Conservation (phyloP, 1,139 yeast species). For the Pneumocystis jirovecii region DNA sequence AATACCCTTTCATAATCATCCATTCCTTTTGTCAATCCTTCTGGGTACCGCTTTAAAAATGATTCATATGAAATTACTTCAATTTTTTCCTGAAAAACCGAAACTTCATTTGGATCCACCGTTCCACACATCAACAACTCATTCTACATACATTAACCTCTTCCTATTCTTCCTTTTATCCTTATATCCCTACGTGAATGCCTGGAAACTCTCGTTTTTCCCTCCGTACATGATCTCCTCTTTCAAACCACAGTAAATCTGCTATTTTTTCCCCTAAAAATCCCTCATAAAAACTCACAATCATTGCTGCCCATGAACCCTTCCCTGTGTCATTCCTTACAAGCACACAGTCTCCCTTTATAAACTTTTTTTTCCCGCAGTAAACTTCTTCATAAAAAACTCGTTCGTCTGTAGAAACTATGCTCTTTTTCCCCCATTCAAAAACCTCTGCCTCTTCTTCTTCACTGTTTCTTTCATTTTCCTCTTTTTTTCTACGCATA, state of each 20-base stretch:
- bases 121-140: not conserved
- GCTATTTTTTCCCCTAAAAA: not conserved
- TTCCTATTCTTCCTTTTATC: not conserved
- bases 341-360: not conserved
- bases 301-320: not conserved
- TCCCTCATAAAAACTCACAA: not conserved
- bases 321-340: not conserved
- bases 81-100: not conserved
- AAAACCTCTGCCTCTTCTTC: not conserved
- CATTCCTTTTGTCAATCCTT: not conserved
- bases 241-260: not conserved
- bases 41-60: not conserved
- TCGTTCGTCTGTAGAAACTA: not conserved
- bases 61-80: not conserved
- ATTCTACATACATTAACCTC: not conserved
- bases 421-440: not conserved
- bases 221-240: not conserved
- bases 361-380: not conserved
- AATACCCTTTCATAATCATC: not conserved
- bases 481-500: not conserved
- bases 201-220: not conserved
- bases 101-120: not conserved
- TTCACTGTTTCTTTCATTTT: not conserved
- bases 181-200: not conserved
- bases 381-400: not conserved